Evolutionary conservation across 2,329 filamentous ascomycete genomes (phyloP), one percentile per base, ranked within the genome.

Genomic region (Leptographium wingfieldii): DNA sequence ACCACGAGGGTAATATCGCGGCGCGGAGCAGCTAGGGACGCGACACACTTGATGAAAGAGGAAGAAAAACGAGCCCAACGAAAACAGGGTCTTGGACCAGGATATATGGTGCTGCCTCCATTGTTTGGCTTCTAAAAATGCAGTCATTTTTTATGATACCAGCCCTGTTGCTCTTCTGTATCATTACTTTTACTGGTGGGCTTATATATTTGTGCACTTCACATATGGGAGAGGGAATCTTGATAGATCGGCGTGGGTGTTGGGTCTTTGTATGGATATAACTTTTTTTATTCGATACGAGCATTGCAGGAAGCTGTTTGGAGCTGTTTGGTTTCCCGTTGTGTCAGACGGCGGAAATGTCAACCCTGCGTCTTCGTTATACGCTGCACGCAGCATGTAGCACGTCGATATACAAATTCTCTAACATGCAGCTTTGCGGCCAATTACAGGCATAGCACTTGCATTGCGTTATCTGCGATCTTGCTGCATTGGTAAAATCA

Each of bases 1-100:
- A 72, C 56, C 60, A 57, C n/a, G 62, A 68, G 55, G 68, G 68
- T 57, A 59, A 59, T 46, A 63, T 70, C 29, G 59, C 38, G 1
- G 22, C 35, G 14, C 22, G 6, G 52, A 55, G 52, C 52, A 19
- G 12, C 46, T 43, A 43, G 40, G 19, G 25, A 29, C 11, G 25
- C 7, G 11, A 12, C 5, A 48, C 6, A 38, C 35, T 5, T 11
- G 35, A 46, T 25, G 35, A 56, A 56, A 49, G 12, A 40, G 27
- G 40, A 31, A 29, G 40, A 40, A 35, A 46, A n/a, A 31, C 11
- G 35, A 29, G 55, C 11, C 48, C 22, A 29, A 25, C 22, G 5
- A 25, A 27, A 27, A 5, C 27, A 10, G 48, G 43, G 43, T 4
- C 48, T 27, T 27, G 48, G 22, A 25, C 22, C 33, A 12, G 53